Evolutionary conservation across 1,284 basidiomycete genomes (phyloP), one percentile per base, ranked within the genome.

Genomic region (Porogramme epimiltina): DNA sequence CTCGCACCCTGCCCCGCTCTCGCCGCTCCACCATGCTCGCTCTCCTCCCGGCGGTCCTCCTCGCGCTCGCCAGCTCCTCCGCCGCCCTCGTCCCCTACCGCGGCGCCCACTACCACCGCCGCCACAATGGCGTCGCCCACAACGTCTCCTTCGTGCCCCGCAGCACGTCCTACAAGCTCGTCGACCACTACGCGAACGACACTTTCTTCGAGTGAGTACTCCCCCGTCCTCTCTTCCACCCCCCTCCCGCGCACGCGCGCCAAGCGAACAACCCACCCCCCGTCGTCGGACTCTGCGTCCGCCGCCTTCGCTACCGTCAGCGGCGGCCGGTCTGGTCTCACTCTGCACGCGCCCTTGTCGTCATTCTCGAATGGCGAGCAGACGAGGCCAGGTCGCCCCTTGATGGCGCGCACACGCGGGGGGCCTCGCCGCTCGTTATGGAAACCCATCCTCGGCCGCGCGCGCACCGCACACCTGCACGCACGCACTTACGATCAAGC

Each of bases 121-220:
- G 54, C 26, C 58, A 59, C 50, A 45, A 47, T 25, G 42, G 28
- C 34, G 28, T 16, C 33, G 49, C 28, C n/a, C 47, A 41, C 34
- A 36, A 34, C 25, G 51, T 47, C 24, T 20, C 50, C 20, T 58
- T 47, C 41, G 23, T 39, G 13, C 52, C 54, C 47, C 49, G 62
- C 20, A 51, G 54, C 43, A 58, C 58, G 19, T 58, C 61, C 8
- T 73, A 68, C 54, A 68, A 56, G 11, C 62, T 76, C 36, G 60
- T 63, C 20, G 71, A 74, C 47, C 66, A 67, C 45, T 76, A 69
- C 54, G 53, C 66, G 19, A 74, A 73, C 26, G 42, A 73, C 39
- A 62, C 60, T 43, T 76, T 78, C 62, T 66, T 76, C 49, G 65
- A 72, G 59, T 64, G 61, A 60, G 59, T 48, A 15, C 23, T 31